Evolutionary conservation across 2,329 filamentous ascomycete species (phyloP).

Genomic region (Tolypocladium ovalisporum): DNA sequence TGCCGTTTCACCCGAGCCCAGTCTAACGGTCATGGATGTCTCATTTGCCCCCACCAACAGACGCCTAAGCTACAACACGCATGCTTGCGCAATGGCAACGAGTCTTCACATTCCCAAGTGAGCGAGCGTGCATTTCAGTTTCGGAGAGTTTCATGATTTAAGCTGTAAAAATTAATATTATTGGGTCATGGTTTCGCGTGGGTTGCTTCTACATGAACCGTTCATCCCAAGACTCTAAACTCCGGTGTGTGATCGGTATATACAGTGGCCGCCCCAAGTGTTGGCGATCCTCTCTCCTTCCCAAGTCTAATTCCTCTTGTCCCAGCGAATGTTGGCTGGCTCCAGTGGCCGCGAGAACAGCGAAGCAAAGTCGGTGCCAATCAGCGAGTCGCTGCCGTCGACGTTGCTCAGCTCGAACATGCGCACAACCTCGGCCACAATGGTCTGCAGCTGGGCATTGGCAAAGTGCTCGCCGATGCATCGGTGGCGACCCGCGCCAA

Average conservation of each 20-base stretch:
- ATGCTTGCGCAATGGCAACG: neutral
- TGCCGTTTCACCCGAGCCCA: neutral
- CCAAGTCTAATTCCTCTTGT: conserved; percentile 43
- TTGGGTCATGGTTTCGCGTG: neutral
- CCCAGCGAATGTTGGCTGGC: conserved; percentile 64
- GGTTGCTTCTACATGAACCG: neutral
- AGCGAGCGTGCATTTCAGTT: no score
- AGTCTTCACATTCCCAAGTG: neutral
- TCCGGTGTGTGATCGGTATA: neutral
- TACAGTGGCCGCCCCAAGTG: neutral
- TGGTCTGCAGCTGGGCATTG: conserved; percentile 82
- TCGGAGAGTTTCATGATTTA: neutral
- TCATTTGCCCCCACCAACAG: neutral
- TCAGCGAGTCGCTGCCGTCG: conserved; percentile 57
- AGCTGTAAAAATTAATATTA: neutral
- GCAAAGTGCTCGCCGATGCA: conserved; percentile 98
- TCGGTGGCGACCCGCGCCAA: conserved; percentile 83
- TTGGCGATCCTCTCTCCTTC: neutral
- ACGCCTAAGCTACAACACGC: neutral
- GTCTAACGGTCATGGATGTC: neutral
- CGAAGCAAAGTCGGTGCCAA: conserved; percentile 57
- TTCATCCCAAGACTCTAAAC: neutral
- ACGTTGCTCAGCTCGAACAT: conserved; percentile 70
- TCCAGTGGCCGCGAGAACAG: conserved; percentile 65
- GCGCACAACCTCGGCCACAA: conserved; percentile 65